Base-by-base conservation (phyloP, 78 protist species). In the Dictyostelium firmibasis region DNA sequence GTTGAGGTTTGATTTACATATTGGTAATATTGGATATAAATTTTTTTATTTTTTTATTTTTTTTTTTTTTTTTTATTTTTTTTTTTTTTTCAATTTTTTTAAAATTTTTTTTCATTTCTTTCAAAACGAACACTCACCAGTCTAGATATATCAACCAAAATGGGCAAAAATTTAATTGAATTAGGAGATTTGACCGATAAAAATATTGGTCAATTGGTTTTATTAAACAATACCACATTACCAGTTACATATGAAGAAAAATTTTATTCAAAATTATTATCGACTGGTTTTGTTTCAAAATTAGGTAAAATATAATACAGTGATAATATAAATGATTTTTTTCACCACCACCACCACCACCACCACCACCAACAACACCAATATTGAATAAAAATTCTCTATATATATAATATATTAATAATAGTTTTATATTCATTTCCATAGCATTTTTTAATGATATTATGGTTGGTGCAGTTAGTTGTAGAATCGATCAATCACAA, bases 381-480 rank as follows among this genome's bases (percentile, higher is more conserved):
- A n/a, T n/a, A n/a, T n/a, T n/a, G n/a, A n/a, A n/a, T n/a, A n/a
- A n/a, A n/a, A n/a, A n/a, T n/a, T n/a, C n/a, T n/a, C n/a, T n/a
- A n/a, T n/a, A n/a, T n/a, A n/a, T n/a, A n/a, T n/a, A n/a, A n/a
- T n/a, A n/a, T 35, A 76, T 18, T 23, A 43, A 77, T 44, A 1
- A 43, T 44, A 78, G 36, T 25, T 23, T 41, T 4, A n/a, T n/a
- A n/a, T 31, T 43, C 16, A 16, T 50, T 16, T 50, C 2, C 14
- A 57, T 20, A 87, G 93, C 93, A 87, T 87, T 36, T 43, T 87
- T 78, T 27, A 87, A 87, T 78, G 93, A 87, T 87, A 43, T 87
- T 29, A 43, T 87, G 36, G 93, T 87, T 60, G 93, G 93, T 29
- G 93, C 93, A 60, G 93, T 78, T 14, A 57, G 84, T 33, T 87